phyloP scores from a whole-genome alignment of 768 basidiomycete genomes.

The Lactarius vividus region DNA sequence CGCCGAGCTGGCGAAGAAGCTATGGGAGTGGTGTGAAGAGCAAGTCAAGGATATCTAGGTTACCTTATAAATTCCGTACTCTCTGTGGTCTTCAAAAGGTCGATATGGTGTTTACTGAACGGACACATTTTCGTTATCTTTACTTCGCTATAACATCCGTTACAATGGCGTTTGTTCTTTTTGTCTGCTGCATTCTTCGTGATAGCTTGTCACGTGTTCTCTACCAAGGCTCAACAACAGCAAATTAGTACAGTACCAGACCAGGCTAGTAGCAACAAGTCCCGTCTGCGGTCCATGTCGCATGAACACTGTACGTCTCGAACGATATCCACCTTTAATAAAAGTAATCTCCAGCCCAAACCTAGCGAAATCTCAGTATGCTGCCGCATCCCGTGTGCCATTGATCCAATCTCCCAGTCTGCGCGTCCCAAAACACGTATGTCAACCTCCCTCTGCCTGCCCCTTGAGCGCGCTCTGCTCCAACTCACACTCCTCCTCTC shows the following conservation, averaged over 20 bases:
- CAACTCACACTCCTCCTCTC: background rate
- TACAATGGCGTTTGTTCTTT: too few relatives aligned
- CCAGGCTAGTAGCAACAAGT: background rate
- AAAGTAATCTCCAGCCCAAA: background rate
- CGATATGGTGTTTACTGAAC: background rate
- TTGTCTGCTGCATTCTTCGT: too few relatives aligned
- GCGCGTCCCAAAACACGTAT: conserved; percentile 77
- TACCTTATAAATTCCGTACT: background rate
- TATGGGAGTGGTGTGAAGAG: conserved; percentile 36
- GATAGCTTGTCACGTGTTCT: background rate
- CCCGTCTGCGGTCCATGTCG: conserved; percentile 6
- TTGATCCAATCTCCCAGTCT: conserved; percentile 92
- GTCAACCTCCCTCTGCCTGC: conserved; percentile 25
- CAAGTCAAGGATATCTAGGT: conserved; percentile 26
- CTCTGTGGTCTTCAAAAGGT: background rate
- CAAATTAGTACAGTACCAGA: too few relatives aligned
- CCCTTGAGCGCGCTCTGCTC: background rate
- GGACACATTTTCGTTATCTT: background rate
- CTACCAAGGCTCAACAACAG: too few relatives aligned
- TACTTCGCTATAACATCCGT: background rate
- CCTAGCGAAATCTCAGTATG: conserved; percentile 62
- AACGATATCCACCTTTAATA: background rate
- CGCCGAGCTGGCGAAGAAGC: conserved; percentile 26
- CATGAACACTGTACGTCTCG: conserved; percentile 18
- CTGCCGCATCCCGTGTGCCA: conserved; percentile 70